Percentiles rank a stretch among this genome's conserved stretches.
Evolutionary conservation across 2,329 filamentous ascomycete species (phyloP).

Genomic region (Paecilomyces fulvus): DNA sequence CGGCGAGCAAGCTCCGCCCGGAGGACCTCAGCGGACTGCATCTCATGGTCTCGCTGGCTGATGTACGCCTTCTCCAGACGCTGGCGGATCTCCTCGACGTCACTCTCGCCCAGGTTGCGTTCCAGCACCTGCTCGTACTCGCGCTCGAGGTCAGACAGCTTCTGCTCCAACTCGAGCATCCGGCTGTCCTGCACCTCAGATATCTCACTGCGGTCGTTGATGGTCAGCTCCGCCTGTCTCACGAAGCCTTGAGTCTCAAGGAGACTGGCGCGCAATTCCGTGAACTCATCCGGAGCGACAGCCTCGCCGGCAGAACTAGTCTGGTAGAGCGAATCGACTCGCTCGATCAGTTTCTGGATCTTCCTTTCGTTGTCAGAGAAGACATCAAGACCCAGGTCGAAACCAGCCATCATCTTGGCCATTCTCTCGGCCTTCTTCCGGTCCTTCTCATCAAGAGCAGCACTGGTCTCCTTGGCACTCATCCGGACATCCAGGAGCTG

Average conservation of each 20-base stretch:
- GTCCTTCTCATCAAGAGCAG: conserved; percentile 91
- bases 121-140: conserved; percentile 79
- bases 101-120: conserved; percentile 66
- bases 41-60: conserved; percentile 64
- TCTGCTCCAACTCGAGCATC: conserved; percentile 67
- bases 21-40: conserved; percentile 66
- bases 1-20: conserved; percentile 68
- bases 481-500: conserved; percentile 93
- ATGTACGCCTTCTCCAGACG: conserved; percentile 69
- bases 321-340: conserved; percentile 70
- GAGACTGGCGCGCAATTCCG: conserved; percentile 66
- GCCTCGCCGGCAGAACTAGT: conserved; percentile 68
- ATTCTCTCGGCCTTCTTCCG: conserved; percentile 98
- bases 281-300: conserved; percentile 72
- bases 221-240: conserved; percentile 79
- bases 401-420: conserved; percentile 99
- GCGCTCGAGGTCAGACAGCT: conserved; percentile 63
- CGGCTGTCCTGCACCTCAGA: conserved; percentile 56
- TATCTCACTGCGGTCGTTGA: conserved; percentile 61
- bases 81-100: conserved; percentile 76
- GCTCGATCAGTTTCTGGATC: conserved; percentile 74
- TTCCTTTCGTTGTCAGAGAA: conserved; percentile 89
- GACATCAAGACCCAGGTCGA: conserved; percentile 84
- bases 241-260: conserved; percentile 88
- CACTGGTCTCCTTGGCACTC: conserved; percentile 87